Evolutionary conservation across 129 eudicot species (phyloP), one percentile per base, ranked within the genome.

Genomic region (Calendula officinalis): DNA sequence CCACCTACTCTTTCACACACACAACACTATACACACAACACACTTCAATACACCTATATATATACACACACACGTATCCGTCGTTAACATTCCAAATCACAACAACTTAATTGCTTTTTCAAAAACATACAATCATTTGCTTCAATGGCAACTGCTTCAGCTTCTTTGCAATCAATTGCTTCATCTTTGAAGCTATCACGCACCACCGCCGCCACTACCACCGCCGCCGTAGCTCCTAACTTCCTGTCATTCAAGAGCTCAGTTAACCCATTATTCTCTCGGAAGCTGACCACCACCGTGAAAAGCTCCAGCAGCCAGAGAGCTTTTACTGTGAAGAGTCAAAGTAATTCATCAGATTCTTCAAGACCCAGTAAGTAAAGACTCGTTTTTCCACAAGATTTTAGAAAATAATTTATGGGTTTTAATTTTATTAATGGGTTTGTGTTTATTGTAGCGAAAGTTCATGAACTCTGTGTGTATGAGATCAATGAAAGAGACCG

Each of bases 401-500:
- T n/a, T n/a, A 0, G 41, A 55, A 51, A 41, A 41, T 34, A 0
- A 6, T 3, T 67, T 1, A 45, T 35, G 17, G 17, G 15, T 0
- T 14, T 63, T 17, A 12, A 57, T 35, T 0, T 62, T 1, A 32
- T 57, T 57, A 1, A 12, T 3, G 13, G 27, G 2, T 3, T 59
- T 10, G 5, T 54, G 4, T 36, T 14, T 6, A 62, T 27, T 67
- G 61, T 74, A 83, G 97, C 70, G 4, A 68, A 87, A 61, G 86
- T 91, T 60, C 95, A 91, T 60, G 77, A 87, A 59, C 73, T 91
- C 8, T 8, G 59, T 58, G 90, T 86, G 38, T 91, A 91, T 34
- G 97, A 91, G 79, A 75, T 91, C 73, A 91, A 91, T 56, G 97
- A 91, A 60, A 66, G 90, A 9, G 94, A 91, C 45, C 90, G 95